Percentiles rank a stretch among this genome's conserved stretches.
Conservation (phyloP, 495 filamentous ascomycete species). For the Penicillium paradoxum region DNA sequence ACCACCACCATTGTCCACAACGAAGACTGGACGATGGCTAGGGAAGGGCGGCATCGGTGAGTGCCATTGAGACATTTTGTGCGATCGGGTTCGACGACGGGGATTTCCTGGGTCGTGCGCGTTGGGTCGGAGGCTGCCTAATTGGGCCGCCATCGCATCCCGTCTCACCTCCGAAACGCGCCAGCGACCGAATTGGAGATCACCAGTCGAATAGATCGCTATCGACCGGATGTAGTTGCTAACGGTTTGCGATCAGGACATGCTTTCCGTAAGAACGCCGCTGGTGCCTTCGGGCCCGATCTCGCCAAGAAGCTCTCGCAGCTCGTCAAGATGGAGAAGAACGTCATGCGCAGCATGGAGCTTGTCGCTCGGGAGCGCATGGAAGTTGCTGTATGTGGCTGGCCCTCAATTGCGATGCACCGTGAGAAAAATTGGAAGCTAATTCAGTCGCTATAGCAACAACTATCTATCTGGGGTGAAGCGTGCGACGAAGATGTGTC, state of each 20-base stretch:
- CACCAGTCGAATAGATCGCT: background rate
- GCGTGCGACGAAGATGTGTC: conserved; percentile 95
- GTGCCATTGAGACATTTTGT: conserved; percentile 29
- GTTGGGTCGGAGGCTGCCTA: conserved; percentile 12
- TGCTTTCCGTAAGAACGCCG: conserved; percentile 84
- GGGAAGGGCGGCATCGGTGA: conserved; percentile 79
- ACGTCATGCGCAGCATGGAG: conserved; percentile 98
- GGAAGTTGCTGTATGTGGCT: conserved; percentile 81
- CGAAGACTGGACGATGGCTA: conserved; percentile 85
- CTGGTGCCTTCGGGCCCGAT: conserved; percentile 93
- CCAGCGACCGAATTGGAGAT: background rate
- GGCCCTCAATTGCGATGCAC: background rate
- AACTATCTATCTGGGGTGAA: conserved; percentile 98
- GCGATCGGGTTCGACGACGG: background rate
- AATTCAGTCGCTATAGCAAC: conserved; percentile 59
- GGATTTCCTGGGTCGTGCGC: background rate
- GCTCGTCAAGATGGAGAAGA: conserved; percentile 99
- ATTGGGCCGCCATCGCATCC: conserved; percentile 10
- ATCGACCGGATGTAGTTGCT: conserved; percentile 3
- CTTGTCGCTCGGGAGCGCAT: conserved; percentile 91
- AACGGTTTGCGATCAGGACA: conserved; percentile 60
- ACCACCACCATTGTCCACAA: conserved; percentile 83
- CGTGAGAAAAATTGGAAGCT: conserved; percentile 8
- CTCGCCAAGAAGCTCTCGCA: conserved; percentile 95
- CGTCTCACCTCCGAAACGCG: background rate